These are phyloP conservation scores for Domatiomyces globalis DNA, from an alignment of 2,329 filamentous ascomycete species.

Conservation along the genomic window DNA sequence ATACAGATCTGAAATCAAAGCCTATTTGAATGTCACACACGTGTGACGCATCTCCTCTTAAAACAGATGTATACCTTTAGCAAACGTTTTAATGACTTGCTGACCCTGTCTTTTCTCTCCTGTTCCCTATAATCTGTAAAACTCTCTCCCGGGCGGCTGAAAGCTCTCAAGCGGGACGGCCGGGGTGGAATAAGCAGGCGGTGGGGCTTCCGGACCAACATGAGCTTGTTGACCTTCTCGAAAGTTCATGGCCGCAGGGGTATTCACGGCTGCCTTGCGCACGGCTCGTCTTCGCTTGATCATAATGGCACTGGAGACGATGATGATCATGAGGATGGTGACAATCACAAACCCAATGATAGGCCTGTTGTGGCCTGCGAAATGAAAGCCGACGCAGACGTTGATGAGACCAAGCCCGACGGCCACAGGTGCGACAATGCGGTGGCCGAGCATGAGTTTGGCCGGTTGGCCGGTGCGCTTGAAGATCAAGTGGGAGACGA, in stretches of 20 bases:
- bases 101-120: no score
- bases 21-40: no score
- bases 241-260: slow-evolving; percentile 17
- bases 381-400: slow-evolving; percentile 45
- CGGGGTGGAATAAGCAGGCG: not conserved
- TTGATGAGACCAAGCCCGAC: slow-evolving; percentile 43
- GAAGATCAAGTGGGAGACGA: slow-evolving; percentile 42
- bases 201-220: not conserved
- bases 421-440: slow-evolving; percentile 43
- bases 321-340: slow-evolving; percentile 29
- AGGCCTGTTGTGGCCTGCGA: slow-evolving; percentile 36
- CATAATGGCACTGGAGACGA: slow-evolving; percentile 24
- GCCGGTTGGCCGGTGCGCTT: slow-evolving; percentile 37
- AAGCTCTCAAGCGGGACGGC: not conserved
- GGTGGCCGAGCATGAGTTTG: slow-evolving; percentile 37
- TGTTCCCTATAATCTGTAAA: not conserved
- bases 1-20: no score
- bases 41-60: no score
- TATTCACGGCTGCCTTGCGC: slow-evolving; percentile 19
- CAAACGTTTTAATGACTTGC: no score
- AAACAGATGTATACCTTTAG: no score
- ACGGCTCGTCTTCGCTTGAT: slow-evolving; percentile 21
- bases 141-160: not conserved
- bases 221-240: slow-evolving; percentile 10
- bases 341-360: slow-evolving; percentile 37